Conservation (phyloP, 345 rosid genomes). For the Excoecaria cochinchinensis region DNA sequence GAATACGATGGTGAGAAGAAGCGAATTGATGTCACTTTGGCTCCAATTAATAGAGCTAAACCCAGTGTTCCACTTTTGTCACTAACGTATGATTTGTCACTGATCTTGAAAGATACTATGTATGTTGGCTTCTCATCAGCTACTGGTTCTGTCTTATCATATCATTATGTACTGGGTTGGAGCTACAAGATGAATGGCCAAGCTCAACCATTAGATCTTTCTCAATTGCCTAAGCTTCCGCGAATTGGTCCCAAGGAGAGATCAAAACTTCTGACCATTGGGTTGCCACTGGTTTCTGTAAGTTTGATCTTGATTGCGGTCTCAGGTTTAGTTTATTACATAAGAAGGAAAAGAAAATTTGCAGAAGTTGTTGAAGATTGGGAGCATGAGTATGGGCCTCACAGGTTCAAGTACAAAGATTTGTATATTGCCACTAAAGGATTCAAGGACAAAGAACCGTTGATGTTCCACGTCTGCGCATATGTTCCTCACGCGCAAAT, state of each 20-base stretch:
- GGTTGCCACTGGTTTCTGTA: not conserved
- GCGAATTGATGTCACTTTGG: not conserved
- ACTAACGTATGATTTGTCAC: not conserved
- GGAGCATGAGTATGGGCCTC: conserved; percentile 1
- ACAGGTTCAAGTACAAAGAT: not conserved
- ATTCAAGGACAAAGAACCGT: not conserved
- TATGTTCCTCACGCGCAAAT: too few relatives aligned
- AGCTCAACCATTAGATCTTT: not conserved
- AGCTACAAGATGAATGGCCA: not conserved
- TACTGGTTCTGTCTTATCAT: not conserved
- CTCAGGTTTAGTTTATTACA: not conserved
- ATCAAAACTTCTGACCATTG: not conserved
- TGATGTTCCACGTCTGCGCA: too few relatives aligned
- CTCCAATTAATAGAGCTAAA: not conserved
- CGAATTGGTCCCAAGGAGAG: too few relatives aligned
- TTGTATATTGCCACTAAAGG: not conserved
- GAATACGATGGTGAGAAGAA: not conserved
- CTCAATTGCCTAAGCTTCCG: not conserved
- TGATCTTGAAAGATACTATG: not conserved
- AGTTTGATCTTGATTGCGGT: not conserved
- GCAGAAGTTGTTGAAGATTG: not conserved
- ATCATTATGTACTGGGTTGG: not conserved
- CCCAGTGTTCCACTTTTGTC: not conserved
- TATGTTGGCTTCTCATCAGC: not conserved
- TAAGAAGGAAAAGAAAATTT: not conserved